Conservation (phyloP, 371 early-diverging fungal species). For the Rozella allomycis region DNA sequence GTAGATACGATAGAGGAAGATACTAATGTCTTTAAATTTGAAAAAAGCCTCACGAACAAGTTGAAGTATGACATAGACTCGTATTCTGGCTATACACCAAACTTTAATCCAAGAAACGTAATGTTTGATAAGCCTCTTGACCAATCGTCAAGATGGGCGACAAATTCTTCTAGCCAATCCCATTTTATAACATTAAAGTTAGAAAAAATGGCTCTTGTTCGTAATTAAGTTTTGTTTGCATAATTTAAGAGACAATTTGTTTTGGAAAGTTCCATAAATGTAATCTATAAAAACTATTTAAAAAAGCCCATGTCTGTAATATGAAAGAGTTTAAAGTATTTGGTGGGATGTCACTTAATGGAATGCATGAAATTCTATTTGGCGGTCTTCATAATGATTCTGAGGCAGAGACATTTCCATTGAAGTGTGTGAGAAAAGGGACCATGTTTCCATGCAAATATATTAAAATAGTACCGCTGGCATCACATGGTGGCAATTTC, state of each 20-base stretch:
- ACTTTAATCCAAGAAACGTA: slow-evolving; percentile 55
- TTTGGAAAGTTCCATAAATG: slow-evolving; percentile 39
- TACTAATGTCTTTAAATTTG: too few species aligned
- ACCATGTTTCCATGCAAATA: slow-evolving; percentile 48
- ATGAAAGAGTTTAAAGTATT: slow-evolving; percentile 85
- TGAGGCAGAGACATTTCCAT: slow-evolving; percentile 65
- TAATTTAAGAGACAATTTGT: slow-evolving; percentile 46
- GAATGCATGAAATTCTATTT: slow-evolving; percentile 66
- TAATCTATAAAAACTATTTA: slow-evolving; percentile 64
- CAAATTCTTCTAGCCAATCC: slow-evolving; percentile 48
- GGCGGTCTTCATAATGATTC: slow-evolving; percentile 72
- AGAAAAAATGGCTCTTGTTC: slow-evolving; percentile 38
- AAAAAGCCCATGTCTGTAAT: slow-evolving; percentile 89
- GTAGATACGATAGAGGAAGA: too few species aligned
- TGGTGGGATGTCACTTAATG: slow-evolving; percentile 51
- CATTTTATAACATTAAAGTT: slow-evolving; percentile 57
- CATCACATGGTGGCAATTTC: slow-evolving; percentile 77
- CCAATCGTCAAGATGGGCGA: slow-evolving; percentile 61
- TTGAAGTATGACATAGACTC: slow-evolving; percentile 30
- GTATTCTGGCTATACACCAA: slow-evolving; percentile 47
- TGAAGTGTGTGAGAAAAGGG: slow-evolving; percentile 17
- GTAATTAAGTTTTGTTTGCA: slow-evolving; percentile 9
- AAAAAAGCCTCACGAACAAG: too few species aligned
- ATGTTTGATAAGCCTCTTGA: slow-evolving; percentile 46
- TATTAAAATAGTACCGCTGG: slow-evolving; percentile 75